Base-by-base conservation (phyloP, 805 yeast species). In the Starmerella khaoyaiensis region DNA sequence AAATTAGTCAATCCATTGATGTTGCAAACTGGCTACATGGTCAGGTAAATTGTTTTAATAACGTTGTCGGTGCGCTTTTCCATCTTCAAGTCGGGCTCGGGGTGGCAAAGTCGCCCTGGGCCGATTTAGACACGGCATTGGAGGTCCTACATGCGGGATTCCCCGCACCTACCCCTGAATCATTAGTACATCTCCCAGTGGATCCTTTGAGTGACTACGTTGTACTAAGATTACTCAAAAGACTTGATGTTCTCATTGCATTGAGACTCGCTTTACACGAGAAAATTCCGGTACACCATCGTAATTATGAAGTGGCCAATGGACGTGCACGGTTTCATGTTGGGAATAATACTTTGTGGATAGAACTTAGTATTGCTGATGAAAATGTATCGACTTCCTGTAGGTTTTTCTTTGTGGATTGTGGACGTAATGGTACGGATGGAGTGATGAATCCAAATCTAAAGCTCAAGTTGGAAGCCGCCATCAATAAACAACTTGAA, bases 71-170 rank as follows among this genome's bases (percentile, higher is more conserved):
- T 60, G 75, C 79, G 10, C 62, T 84, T 27, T 79, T 76, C 44
- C 65, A 67, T n/a, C 62, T 79, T 18, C 80, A 76, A 45, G 71
- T 74, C 35, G 72, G 77, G n/a, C 58, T 80, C 45, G 71, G 83
- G 1, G 80, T 84, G 21, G 97, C 98, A 0, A 86, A 93, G 52
- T 61, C 87, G 36, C 94, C 95, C 4, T 82, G 83, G 56, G 90
- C 94, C 0, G 99, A 90, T 58, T 57, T 90, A 16, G 68, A 75
- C 18, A 86, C 97, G 0, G 82, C 94, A 1, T 61, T 87, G 47
- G 93, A 87, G 53, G 94, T 90, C 0, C 63, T 86, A 37, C 71
- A 74, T 28, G 65, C 71, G 27, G 93, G 94, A 3, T 63, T 78
- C 44, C 94, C 96, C 1, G 74, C 71, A 26, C 64, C 80, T 27